Base-by-base conservation (phyloP, 2,329 filamentous ascomycete genomes). In the Sarocladium kiliense region DNA sequence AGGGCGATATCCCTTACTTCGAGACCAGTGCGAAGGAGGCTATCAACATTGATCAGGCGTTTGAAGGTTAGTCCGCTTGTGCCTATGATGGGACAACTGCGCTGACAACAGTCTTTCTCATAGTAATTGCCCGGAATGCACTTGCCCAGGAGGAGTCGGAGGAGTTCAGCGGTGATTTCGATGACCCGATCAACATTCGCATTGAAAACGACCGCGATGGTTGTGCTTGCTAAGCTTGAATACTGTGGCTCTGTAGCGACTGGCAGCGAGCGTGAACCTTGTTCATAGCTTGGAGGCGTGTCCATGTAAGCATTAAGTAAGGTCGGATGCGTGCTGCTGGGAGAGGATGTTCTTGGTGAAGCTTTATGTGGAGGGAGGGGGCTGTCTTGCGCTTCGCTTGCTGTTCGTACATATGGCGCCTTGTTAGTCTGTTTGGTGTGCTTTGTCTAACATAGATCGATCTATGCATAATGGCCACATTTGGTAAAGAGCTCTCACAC, bases 21-120 rank as follows among this genome's bases (percentile, higher is more conserved):
- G 94, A 99, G 83, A 99, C 94, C 18, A 97, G 92, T 74, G 94
- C 94, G 58, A 99, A 99, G 78, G 94, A 99, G 73, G 94, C 93
- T 58, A 88, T 97, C 74, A 99, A 99, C 68, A 94, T 99, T 42
- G 94, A 99, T 74, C 91, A 84, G 67, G 81, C 81, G 25, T 85
- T 85, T 63, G 86, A 89, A 71, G 83, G 85, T 86, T 69, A 58
- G 74, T 63, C 45, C 6, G 4, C 21, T 12, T 16, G 26, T 39
- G 37, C 18, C 25, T 59, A 60, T 55, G 53, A 58, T 10, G 21
- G 47, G 25, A 47, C 16, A 5, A 55, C 9, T 26, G 2, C 9
- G 30, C 53, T 58, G 26, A 50, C 26, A 36, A 53, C 47, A 12
- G 44, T 11, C 12, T 18, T 30, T 19, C 7, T 25, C 18, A 2